These are phyloP conservation scores for Alloteropsis semialata DNA, from an alignment of 176 grass and related monocot genomes.

Conservation along the genomic window DNA sequence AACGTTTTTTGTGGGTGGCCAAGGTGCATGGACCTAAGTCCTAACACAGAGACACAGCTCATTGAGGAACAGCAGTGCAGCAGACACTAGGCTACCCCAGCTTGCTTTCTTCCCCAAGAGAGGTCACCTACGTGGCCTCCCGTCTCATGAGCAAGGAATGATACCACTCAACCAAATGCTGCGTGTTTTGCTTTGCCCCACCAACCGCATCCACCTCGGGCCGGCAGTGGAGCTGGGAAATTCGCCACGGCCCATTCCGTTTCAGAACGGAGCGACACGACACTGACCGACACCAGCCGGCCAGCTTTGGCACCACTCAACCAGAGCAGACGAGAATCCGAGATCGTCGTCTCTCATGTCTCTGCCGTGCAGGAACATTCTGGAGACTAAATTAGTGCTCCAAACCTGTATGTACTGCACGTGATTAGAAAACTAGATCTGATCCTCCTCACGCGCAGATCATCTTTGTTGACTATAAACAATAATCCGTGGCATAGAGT, in stretches of 20 bases:
- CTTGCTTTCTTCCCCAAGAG: background rate
- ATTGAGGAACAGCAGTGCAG: background rate
- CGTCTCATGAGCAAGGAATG: background rate
- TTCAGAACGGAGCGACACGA: background rate
- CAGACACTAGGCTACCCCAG: background rate
- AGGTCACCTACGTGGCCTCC: background rate
- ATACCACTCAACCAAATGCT: background rate
- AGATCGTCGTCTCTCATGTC: background rate
- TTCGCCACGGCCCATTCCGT: background rate
- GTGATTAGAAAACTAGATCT: conserved; percentile 2
- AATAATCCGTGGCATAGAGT: background rate
- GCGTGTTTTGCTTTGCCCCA: background rate
- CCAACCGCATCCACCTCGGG: conserved; percentile 3
- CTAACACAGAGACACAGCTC: background rate
- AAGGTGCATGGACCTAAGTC: background rate
- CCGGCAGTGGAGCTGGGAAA: background rate
- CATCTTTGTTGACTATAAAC: background rate
- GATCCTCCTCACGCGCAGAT: background rate
- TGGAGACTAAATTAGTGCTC: background rate
- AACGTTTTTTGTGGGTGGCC: background rate
- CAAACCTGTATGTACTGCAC: background rate
- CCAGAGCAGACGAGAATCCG: background rate
- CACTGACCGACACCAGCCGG: background rate
- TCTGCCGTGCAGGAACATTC: conserved; percentile 8
- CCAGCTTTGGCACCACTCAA: background rate